Conservation (phyloP, 2,329 filamentous ascomycete species). For the Ilyonectria sp. region DNA sequence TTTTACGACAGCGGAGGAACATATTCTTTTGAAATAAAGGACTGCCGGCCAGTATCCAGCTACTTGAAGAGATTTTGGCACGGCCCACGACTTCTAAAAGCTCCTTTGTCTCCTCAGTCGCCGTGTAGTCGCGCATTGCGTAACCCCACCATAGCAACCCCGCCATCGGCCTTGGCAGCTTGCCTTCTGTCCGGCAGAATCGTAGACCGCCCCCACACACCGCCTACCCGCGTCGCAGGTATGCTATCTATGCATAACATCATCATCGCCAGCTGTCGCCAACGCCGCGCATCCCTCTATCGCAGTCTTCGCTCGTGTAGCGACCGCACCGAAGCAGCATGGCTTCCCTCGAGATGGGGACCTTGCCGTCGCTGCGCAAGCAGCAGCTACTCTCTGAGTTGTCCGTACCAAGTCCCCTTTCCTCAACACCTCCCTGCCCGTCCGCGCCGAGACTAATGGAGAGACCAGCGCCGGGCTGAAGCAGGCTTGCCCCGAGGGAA, state of each 20-base stretch:
- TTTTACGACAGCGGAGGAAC: slow-evolving; percentile 30
- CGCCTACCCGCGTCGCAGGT: slow-evolving; percentile 33
- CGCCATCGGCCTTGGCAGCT: slow-evolving; percentile 35
- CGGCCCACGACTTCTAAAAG: slow-evolving; percentile 15
- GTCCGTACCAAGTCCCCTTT: slow-evolving; percentile 64
- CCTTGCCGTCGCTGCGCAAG: slow-evolving; percentile 73
- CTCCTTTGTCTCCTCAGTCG: slow-evolving; percentile 5
- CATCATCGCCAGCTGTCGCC: background rate
- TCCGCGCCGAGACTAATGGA: slow-evolving; percentile 44
- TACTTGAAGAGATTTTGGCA: slow-evolving; percentile 21
- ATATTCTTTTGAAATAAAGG: slow-evolving; percentile 39
- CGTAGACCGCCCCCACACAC: slow-evolving; percentile 47
- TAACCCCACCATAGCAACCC: slow-evolving; percentile 45
- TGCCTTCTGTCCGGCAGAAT: slow-evolving; percentile 47
- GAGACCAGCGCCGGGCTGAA: slow-evolving; percentile 80
- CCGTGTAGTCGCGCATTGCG: background rate
- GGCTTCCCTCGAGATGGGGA: slow-evolving; percentile 61
- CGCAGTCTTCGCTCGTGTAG: background rate
- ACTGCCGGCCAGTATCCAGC: slow-evolving; percentile 36
- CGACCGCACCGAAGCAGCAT: slow-evolving; percentile 50
- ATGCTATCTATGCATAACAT: background rate
- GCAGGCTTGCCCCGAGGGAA: slow-evolving; percentile 85
- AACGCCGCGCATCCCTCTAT: slow-evolving; percentile 1
- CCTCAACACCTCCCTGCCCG: slow-evolving; percentile 12
- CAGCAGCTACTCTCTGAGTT: slow-evolving; percentile 88